phyloP scores from a whole-genome alignment of 768 basidiomycete species.

The Obba rivulosa region DNA sequence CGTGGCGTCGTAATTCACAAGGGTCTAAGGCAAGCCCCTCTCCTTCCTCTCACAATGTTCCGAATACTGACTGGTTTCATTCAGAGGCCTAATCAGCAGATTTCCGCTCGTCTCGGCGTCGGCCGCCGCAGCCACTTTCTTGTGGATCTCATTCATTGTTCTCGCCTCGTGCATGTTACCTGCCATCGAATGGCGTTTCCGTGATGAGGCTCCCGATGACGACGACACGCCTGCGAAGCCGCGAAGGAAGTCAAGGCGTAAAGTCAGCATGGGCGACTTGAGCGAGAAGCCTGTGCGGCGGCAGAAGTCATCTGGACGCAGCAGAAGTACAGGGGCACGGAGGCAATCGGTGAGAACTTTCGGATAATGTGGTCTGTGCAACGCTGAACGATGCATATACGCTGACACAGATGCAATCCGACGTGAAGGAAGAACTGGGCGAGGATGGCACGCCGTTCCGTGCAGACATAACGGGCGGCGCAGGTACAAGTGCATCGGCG shows the following conservation, averaged over 20 bases:
- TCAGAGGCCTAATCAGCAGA: constrained; percentile 63
- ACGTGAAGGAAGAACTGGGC: too few species aligned
- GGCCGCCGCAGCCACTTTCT: constrained; percentile 30
- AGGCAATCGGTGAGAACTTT: constrained; percentile 2
- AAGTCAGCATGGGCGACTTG: constrained; percentile 9
- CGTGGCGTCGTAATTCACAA: constrained; percentile 57
- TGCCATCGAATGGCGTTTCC: constrained; percentile 24
- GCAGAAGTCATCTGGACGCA: background rate
- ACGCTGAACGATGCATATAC: too few species aligned
- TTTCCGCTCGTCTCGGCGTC: constrained; percentile 59
- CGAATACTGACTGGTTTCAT: background rate
- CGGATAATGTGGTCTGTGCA: too few species aligned
- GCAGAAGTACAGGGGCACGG: constrained; percentile 3
- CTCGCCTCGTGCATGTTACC: constrained; percentile 28
- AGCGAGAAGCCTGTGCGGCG: constrained; percentile 1
- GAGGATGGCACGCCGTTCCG: too few species aligned
- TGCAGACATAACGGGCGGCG: too few species aligned
- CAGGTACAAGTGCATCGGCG: background rate
- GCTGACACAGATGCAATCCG: too few species aligned
- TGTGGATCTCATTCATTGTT: constrained; percentile 27
- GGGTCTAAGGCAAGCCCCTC: constrained; percentile 56
- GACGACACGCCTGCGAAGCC: constrained; percentile 4
- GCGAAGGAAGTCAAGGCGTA: constrained; percentile 12
- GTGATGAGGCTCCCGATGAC: constrained; percentile 7
- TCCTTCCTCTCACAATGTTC: background rate